A percentile compares a stretch with the other conserved stretches of the same genome.
Conservation (phyloP, 2,329 filamentous ascomycete species). For the Penicillium digitatum region DNA sequence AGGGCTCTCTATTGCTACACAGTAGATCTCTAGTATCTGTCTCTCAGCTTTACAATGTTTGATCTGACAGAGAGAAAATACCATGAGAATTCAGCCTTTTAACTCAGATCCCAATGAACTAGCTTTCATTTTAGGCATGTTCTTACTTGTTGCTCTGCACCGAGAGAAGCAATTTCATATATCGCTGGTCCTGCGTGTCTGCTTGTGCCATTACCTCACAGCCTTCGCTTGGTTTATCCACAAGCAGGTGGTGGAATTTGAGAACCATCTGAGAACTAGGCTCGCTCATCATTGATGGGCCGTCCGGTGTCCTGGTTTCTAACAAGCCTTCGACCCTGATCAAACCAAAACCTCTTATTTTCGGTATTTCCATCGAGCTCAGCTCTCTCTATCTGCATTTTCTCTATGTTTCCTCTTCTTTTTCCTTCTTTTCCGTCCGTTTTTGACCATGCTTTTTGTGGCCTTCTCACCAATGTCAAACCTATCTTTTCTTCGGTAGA, state of each 20-base stretch:
- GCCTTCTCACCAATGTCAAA: not conserved
- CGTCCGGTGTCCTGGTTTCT: not conserved
- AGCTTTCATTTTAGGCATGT: not conserved
- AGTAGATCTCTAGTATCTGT: no score
- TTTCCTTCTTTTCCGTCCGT: not conserved
- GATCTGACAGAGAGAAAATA: not conserved
- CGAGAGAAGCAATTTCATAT: not conserved
- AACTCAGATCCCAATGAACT: not conserved
- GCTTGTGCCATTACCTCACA: not conserved
- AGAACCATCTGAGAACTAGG: not conserved
- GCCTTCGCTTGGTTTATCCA: not conserved
- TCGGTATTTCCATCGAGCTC: no score
- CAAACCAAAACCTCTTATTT: not conserved
- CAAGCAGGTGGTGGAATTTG: not conserved
- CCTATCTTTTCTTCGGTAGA: not conserved
- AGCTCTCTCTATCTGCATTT: no score
- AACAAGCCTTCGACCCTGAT: not conserved
- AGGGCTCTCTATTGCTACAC: no score
- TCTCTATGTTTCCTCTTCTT: not conserved
- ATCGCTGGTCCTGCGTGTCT: not conserved
- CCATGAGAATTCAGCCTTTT: not conserved
- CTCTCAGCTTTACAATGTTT: no score
- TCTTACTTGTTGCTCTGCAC: not conserved
- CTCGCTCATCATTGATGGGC: no score
- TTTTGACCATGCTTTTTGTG: not conserved